Base-by-base conservation (phyloP, 1,139 yeast genomes). In the Cylindricascospora bacillispora region DNA sequence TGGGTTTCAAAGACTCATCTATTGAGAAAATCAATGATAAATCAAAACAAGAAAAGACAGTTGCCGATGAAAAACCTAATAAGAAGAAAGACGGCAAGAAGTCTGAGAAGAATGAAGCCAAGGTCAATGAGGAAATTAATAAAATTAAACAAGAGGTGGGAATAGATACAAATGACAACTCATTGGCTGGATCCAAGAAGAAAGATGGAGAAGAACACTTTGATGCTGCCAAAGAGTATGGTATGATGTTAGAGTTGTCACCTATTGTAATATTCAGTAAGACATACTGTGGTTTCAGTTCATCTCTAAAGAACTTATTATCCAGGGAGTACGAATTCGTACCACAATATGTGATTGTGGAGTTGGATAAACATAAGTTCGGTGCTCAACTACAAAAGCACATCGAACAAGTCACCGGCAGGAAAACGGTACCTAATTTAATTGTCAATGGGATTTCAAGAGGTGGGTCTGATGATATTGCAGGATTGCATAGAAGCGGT, bases 391-490 rank as follows among this genome's bases (percentile, higher is more conserved):
- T 77, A 35, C 85, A 76, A 48, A 62, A 57, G 11, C 70, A 70
- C 49, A 61, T 77, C 33, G 70, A 61, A 7, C 59, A 62, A 26
- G 52, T 62, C 23, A 62, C 77, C 4, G 77, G 76, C 3, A 62
- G 86, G 47, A 52, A 47, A 15, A 76, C 85, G 0, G 86, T 77
- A 5, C 86, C 86, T 11, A 77, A 77, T 43, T 63, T 76, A 15
- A 58, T 75, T 32, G 60, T 76, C 31, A 75, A 75, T 25, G 66
- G 69, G 2, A 57, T 62, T 30, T 71, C 80, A 31, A 63, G 72
- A 45, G 86, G 86, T 16, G 86, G 85, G 2, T 70, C 71, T 30
- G 94, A 82, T 52, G 94, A 82, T 38, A 74, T 85, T 52, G 60
- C 58, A 19, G 64, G 57, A 25, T 59, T 79, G 37, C 86, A 82